Evolutionary conservation across 148 eudicot species (phyloP), one percentile per base, ranked within the genome.

Genomic region (Spergularia bocconei): DNA sequence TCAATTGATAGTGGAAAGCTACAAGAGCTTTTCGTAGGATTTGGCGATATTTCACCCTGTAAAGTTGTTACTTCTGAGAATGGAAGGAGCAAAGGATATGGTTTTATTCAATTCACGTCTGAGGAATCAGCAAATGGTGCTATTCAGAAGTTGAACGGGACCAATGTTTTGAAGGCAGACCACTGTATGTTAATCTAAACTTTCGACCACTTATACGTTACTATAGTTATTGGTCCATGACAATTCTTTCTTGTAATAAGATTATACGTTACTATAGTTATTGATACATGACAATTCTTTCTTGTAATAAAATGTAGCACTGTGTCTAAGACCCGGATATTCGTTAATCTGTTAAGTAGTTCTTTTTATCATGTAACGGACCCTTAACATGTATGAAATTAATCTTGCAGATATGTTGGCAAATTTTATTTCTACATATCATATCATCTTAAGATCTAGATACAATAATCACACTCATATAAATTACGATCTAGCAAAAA

Each of bases 61-160:
- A 91, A 91, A 84, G 91, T 91, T 54, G 93, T 65, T 63, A 76
- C 82, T 51, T 81, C 84, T 55, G 91, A 86, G 76, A 87, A 91
- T 80, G 92, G 89, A 59, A 89, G 80, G 84, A 90, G 94, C 74
- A 91, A 75, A 79, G 91, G 97, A 67, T 83, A 84, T 78, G 93
- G 97, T 9, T 91, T 90, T 68, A 89, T 91, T 25, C 97, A 91
- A 77, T 91, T 87, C 71, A 86, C 83, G n/a, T 51, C 84, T 48
- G 88, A 90, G 78, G 87, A 83, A 54, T 86, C 84, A 66, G 93
- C 97, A 66, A 83, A 80, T 78, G 78, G 79, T 65, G 87, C 97
- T 47, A 91, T 90, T 75, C 85, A 89, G 57, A 79, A 87, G 54
- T 84, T 88, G 25, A 88, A 90, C 83, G 92, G 88, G 50, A 78